These are phyloP conservation scores for Umbelopsis isabellina DNA, from an alignment of 192 early-diverging fungal species.

Conservation along the genomic window DNA sequence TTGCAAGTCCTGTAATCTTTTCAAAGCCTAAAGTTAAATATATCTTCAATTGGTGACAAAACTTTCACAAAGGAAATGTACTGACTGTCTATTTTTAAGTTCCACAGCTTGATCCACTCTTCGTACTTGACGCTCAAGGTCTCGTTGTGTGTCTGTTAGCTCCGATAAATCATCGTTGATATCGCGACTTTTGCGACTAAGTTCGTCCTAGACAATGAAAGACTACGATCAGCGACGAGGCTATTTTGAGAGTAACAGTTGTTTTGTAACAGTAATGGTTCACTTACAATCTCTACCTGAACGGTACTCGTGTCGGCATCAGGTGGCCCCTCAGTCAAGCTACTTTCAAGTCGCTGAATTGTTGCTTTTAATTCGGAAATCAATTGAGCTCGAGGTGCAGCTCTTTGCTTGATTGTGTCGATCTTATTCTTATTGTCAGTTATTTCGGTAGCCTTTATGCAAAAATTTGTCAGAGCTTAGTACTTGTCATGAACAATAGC, in stretches of 20 bases:
- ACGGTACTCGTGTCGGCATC: slow-evolving; percentile 30
- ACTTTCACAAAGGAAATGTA: neutral
- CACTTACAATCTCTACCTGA: slow-evolving; percentile 41
- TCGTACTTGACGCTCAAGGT: slow-evolving; percentile 33
- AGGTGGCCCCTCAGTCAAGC: slow-evolving; percentile 29
- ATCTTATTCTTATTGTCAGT: slow-evolving; percentile 37
- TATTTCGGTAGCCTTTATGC: slow-evolving; percentile 37
- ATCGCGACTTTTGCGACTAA: slow-evolving; percentile 25
- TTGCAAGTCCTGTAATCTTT: slow-evolving; percentile 62
- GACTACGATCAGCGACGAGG: neutral
- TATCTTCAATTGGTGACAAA: neutral
- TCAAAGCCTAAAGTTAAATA: neutral
- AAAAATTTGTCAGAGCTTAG: neutral
- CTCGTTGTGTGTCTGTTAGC: slow-evolving; percentile 37
- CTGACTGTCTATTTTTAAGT: slow-evolving; percentile 36
- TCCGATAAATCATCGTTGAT: slow-evolving; percentile 36
- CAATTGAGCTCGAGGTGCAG: slow-evolving; percentile 32
- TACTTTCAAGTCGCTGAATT: slow-evolving; percentile 35
- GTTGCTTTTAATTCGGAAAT: slow-evolving; percentile 39
- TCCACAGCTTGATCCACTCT: slow-evolving; percentile 20
- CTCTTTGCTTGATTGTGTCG: slow-evolving; percentile 37
- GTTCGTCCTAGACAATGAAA: slow-evolving; percentile 27
- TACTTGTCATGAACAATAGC: neutral
- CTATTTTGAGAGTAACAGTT: neutral
- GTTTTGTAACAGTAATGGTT: neutral